These are phyloP conservation scores for Phytophthora podocarpi DNA, from an alignment of 352 stramenopile species.

Conservation along the genomic window DNA sequence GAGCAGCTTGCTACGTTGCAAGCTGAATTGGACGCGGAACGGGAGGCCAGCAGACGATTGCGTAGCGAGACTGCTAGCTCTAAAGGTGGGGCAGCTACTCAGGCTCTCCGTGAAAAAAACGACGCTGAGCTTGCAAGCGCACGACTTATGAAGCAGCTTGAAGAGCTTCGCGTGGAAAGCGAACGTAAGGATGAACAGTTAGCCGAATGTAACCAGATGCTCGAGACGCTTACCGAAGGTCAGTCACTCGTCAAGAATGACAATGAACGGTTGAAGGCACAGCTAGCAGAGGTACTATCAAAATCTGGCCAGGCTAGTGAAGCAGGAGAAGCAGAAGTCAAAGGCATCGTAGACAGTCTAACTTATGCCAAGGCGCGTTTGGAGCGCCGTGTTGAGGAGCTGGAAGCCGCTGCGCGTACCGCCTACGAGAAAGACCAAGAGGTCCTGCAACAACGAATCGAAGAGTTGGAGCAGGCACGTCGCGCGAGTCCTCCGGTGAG, in stretches of 20 bases:
- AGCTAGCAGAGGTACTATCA: conserved; percentile 27
- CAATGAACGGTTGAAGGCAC: conserved; percentile 40
- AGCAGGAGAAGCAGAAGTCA: conserved; percentile 1
- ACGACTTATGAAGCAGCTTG: conserved; percentile 35
- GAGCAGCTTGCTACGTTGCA: conserved; percentile 32
- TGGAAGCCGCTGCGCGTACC: conserved; percentile 32
- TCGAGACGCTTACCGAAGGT: conserved; percentile 38
- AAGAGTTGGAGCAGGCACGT: conserved; percentile 37
- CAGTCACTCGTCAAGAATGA: conserved; percentile 40
- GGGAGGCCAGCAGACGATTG: conserved; percentile 23
- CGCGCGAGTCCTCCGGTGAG: conserved; percentile 14
- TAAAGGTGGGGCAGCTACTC: conserved; percentile 14
- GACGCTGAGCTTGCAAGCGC: conserved; percentile 31
- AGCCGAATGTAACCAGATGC: conserved; percentile 48
- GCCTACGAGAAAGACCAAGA: conserved; percentile 40
- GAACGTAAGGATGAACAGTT: conserved; percentile 41
- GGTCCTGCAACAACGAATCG: conserved; percentile 31
- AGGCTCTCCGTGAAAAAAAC: conserved; percentile 22
- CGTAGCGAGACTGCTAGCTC: conserved; percentile 28
- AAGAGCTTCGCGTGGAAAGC: conserved; percentile 35
- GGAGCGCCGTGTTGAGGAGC: conserved; percentile 24
- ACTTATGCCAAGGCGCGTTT: conserved; percentile 23
- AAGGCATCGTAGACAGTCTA: conserved; percentile 12
- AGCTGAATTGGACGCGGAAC: conserved; percentile 45
- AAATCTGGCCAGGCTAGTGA: conserved; percentile 2